phyloP scores from a whole-genome alignment of 495 filamentous ascomycete genomes.

The Cryomyces minteri region DNA sequence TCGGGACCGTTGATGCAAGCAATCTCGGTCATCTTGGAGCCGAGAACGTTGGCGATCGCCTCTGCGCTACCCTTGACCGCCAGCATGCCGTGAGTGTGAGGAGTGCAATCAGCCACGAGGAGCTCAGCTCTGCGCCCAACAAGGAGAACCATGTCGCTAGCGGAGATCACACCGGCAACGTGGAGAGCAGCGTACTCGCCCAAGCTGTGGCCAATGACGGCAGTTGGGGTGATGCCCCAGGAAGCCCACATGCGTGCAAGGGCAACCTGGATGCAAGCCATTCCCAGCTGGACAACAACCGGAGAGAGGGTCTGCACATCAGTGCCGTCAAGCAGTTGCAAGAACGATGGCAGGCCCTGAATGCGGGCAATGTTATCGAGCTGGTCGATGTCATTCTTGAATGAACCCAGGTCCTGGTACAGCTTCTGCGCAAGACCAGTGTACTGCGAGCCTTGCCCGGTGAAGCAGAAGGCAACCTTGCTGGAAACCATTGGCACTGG shows the following conservation, averaged over 20 bases:
- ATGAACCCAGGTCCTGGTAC: slow-evolving; percentile 43
- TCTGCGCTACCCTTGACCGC: slow-evolving; percentile 25
- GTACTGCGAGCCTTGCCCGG: slow-evolving; percentile 33
- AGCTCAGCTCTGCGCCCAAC: slow-evolving; percentile 62
- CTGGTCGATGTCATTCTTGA: slow-evolving; percentile 50
- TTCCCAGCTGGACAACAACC: slow-evolving; percentile 58
- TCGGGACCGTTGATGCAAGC: slow-evolving; percentile 28
- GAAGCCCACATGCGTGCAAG: slow-evolving; percentile 63
- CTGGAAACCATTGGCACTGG: slow-evolving; percentile 26
- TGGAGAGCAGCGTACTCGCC: slow-evolving; percentile 82
- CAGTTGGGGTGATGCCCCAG: slow-evolving; percentile 57
- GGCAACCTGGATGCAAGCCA: slow-evolving; percentile 71
- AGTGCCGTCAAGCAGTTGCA: slow-evolving; percentile 46
- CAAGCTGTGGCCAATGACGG: slow-evolving; percentile 70
- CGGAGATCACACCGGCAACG: slow-evolving; percentile 61
- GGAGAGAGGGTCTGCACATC: slow-evolving; percentile 45
- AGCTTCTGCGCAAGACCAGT: slow-evolving; percentile 54
- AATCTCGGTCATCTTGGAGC: slow-evolving; percentile 24
- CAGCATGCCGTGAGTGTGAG: slow-evolving; percentile 48
- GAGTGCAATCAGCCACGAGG: slow-evolving; percentile 50
- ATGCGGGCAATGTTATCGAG: slow-evolving; percentile 47
- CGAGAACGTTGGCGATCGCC: slow-evolving; percentile 18
- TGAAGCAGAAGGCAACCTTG: slow-evolving; percentile 32
- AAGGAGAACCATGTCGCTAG: slow-evolving; percentile 62
- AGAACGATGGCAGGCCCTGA: slow-evolving; percentile 52